Evolutionary conservation across 2,329 filamentous ascomycete species (phyloP).

Genomic region (Epichloe gansuensis): DNA sequence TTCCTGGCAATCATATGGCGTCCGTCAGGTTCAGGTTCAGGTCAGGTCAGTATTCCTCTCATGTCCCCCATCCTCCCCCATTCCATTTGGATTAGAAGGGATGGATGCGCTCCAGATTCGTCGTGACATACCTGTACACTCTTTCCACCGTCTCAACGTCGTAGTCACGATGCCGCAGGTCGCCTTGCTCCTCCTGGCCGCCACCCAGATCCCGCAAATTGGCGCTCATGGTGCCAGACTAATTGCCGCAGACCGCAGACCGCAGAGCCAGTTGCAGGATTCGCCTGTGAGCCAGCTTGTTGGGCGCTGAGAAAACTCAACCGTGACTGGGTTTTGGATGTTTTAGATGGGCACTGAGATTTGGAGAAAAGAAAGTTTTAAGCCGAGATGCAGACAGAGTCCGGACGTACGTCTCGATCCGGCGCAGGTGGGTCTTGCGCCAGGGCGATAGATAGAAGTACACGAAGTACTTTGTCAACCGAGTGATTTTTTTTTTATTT

Average conservation of each 20-base stretch:
- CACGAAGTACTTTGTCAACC: too few species aligned
- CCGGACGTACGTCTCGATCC: background rate
- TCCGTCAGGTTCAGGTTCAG: background rate
- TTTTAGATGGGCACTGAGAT: too few species aligned
- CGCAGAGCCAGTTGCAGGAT: too few species aligned
- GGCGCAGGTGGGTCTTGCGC: background rate
- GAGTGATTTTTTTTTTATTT: background rate
- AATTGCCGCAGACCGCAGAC: too few species aligned
- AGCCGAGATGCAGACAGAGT: background rate
- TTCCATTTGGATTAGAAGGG: too few species aligned
- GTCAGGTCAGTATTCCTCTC: background rate
- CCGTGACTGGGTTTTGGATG: too few species aligned
- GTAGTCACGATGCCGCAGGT: constrained; percentile 22
- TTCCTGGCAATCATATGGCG: constrained; percentile 22
- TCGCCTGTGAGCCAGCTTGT: too few species aligned
- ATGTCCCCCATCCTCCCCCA: too few species aligned
- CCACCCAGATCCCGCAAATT: background rate
- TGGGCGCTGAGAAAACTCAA: too few species aligned
- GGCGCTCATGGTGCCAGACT: background rate
- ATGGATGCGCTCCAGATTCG: background rate
- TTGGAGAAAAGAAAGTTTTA: background rate
- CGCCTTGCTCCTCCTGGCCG: background rate
- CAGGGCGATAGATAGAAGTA: background rate
- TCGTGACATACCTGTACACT: constrained; percentile 31
- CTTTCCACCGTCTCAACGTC: constrained; percentile 38